phyloP scores from a whole-genome alignment of 495 filamentous ascomycete species.

The Xylaria acuta region DNA sequence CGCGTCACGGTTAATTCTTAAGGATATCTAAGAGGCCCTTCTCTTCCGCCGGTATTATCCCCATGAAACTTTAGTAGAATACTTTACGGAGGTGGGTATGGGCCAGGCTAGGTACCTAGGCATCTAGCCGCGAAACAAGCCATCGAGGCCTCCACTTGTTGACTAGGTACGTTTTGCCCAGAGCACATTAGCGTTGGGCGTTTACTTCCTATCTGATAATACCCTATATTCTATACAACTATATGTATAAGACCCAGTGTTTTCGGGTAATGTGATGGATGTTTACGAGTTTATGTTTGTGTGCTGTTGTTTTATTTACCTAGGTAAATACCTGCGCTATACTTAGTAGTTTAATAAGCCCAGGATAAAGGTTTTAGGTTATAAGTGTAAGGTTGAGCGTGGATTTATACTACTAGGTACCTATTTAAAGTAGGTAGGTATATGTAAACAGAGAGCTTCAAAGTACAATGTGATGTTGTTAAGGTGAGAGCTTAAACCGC shows the following conservation, averaged over 20 bases:
- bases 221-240: not conserved
- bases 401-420: not conserved
- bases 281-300: not conserved
- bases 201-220: slow-evolving; percentile 6
- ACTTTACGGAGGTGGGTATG: not conserved
- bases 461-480: not conserved
- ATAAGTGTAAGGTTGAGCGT: not conserved
- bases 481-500: not conserved
- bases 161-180: not conserved
- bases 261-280: not conserved
- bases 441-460: not conserved
- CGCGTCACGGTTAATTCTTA: not conserved
- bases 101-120: not conserved
- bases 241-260: not conserved
- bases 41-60: not conserved
- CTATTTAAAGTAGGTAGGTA: no score
- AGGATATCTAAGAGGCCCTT: not conserved
- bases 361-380: not conserved
- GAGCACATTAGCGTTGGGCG: slow-evolving; percentile 7
- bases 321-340: not conserved
- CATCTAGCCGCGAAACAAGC: slow-evolving; percentile 7
- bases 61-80: not conserved
- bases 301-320: not conserved
- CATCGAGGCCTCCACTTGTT: slow-evolving; percentile 8
- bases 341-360: not conserved